These are phyloP conservation scores for Penicillium fimorum DNA, from an alignment of 495 filamentous ascomycete genomes.

Conservation along the genomic window DNA sequence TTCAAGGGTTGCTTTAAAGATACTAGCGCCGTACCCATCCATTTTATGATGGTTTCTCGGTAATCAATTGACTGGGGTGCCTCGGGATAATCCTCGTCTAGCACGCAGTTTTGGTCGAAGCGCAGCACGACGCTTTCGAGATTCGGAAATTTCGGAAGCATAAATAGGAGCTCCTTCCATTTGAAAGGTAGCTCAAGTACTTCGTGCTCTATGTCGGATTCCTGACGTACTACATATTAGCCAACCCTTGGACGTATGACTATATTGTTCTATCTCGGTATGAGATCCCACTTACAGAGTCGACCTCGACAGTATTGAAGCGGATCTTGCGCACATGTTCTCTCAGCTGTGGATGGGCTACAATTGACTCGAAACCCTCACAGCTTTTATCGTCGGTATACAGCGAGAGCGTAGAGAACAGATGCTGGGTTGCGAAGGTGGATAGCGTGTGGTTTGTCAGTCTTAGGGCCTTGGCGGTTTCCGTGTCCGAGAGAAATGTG, in stretches of 20 bases:
- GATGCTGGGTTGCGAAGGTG: background rate
- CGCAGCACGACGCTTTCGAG: constrained; percentile 21
- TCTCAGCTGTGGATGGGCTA: constrained; percentile 1
- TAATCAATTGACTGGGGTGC: constrained; percentile 9
- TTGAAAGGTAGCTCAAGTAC: background rate
- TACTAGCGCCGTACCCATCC: constrained; percentile 8
- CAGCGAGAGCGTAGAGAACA: background rate
- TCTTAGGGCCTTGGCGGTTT: constrained; percentile 2
- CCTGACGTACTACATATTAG: background rate
- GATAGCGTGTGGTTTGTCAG: constrained; percentile 3
- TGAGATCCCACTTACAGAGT: constrained; percentile 1
- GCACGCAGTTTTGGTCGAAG: constrained; percentile 18
- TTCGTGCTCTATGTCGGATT: background rate
- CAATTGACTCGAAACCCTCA: constrained; percentile 6
- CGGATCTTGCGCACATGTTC: background rate
- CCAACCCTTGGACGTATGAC: background rate
- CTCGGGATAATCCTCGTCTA: background rate
- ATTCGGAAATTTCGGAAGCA: constrained; percentile 11
- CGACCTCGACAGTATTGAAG: constrained; percentile 3
- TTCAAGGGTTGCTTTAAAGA: constrained; percentile 10
- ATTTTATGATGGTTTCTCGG: constrained; percentile 15
- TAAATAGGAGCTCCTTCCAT: background rate
- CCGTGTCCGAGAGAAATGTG: background rate
- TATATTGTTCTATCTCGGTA: no score
- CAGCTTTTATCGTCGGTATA: constrained; percentile 5